These are phyloP conservation scores for Acanthamoeba lugdunensis DNA, from an alignment of 208 protist species.

Conservation along the genomic window DNA sequence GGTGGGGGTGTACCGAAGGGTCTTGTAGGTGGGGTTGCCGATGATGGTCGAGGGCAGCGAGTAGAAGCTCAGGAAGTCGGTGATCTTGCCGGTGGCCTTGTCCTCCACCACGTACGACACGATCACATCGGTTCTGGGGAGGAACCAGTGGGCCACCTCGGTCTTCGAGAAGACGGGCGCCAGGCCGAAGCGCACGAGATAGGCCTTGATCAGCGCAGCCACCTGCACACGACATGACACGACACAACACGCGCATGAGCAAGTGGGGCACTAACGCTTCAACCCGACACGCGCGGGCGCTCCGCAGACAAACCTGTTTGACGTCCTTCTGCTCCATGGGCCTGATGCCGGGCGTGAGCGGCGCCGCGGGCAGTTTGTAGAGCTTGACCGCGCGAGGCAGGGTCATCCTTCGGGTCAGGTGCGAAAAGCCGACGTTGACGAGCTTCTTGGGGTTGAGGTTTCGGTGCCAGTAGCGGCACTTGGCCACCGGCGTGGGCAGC, in stretches of 20 bases:
- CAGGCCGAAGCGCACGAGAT: conserved; percentile 89
- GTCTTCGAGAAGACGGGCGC: conserved; percentile 91
- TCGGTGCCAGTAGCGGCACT: conserved; percentile 95
- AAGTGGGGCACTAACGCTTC: background rate
- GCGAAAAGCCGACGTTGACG: conserved; percentile 89
- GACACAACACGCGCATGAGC: background rate
- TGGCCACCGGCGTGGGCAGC: conserved; percentile 95
- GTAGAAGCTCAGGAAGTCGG: conserved; percentile 97
- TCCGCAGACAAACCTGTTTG: conserved; percentile 68
- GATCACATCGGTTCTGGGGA: conserved; percentile 94
- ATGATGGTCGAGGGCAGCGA: conserved; percentile 96
- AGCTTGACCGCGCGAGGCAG: conserved; percentile 83
- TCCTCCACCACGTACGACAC: conserved; percentile 87
- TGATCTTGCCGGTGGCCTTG: conserved; percentile 87
- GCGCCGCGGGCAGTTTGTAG: conserved; percentile 84
- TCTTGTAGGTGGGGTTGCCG: conserved; percentile 92
- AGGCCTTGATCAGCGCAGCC: conserved; percentile 87
- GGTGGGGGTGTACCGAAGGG: conserved; percentile 85
- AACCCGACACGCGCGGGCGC: background rate
- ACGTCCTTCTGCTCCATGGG: conserved; percentile 79
- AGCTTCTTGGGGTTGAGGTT: conserved; percentile 98
- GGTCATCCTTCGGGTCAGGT: conserved; percentile 78
- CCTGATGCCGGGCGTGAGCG: background rate
- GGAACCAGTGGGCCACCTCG: conserved; percentile 96
- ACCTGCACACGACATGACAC: background rate